Evolutionary conservation across 148 eudicot genomes (phyloP), one percentile per base, ranked within the genome.

Genomic region (Rhododendron ferrugineum): DNA sequence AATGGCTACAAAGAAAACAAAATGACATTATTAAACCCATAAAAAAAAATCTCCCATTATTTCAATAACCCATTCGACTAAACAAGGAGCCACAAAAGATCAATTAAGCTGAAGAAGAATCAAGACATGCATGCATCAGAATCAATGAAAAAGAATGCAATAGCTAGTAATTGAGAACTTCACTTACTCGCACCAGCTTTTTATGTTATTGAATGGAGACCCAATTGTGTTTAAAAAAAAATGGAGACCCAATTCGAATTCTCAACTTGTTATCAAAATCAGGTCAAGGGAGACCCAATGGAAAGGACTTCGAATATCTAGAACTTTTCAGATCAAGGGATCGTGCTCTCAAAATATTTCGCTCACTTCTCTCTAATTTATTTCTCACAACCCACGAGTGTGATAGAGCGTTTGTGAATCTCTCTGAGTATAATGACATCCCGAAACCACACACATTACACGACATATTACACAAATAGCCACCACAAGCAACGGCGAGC

Each of bases 121-220:
- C 20, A 30, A 70, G 52, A 13, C 50, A 82, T 62, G 84, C 84
- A 81, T 37, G 73, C 36, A 32, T 56, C 66, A 34, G 15, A 37
- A 81, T 56, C 36, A 15, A 81, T 7, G 26, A 16, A 80, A 28
- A 81, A 81, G 20, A 81, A 56, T 23, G 58, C 52, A 22, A 37
- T 14, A 14, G 23, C 37, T 13, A 7, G 36, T 60, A 82, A 62
- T 36, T 34, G 30, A 36, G n/a, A 50, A 6, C 64, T 50, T 56
- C n/a, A 82, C 84, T 82, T 47, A 68, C 78, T 16, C 30, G 34
- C 34, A 78, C 78, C 77, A 36, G 85, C 30, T 70, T 83, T 44
- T 83, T 30, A 16, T 18, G 42, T 8, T 40, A 68, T 23, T 81
- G 84, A 64, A 44, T 15, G 78, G 5, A 47, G 28, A 28, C 10